Evolutionary conservation across 2,329 filamentous ascomycete genomes (phyloP), one percentile per base, ranked within the genome.

Genomic region (Calonectria henricotiae): DNA sequence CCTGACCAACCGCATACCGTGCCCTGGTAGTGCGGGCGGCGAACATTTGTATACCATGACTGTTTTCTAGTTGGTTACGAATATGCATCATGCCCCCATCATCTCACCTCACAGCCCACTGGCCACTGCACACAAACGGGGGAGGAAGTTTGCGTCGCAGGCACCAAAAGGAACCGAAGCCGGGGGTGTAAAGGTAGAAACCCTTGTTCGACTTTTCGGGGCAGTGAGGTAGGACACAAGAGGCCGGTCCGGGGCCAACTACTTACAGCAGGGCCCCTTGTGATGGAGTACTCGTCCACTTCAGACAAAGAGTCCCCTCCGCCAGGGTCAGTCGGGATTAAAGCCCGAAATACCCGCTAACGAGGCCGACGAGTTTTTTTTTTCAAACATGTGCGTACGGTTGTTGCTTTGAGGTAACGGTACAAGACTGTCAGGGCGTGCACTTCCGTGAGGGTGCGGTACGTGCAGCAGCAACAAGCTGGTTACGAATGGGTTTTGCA

Each of bases 321-420:
- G 20, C 35, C 47, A 68, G 66, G 69, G 64, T 39, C 60, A 60
- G 68, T 67, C 70, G 49, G 46, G 65, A 65, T 73, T 78, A 74
- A 77, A 73, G 65, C 69, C 76, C 75, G 70, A 67, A 55, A 39
- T 68, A 72, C 68, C 76, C 76, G 69, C 71, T 69, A 65, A 65
- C 55, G 67, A 63, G 39, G 43, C 61, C 65, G 63, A 35, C 20
- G 27, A 30, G 27, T 49, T 32, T 55, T 49, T 39, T 61, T 62
- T 55, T 54, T 13, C 9, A 25, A n/a, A 39, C 15, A 32, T 61
- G 55, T 61, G 55, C 25, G 39, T 43, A 27, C 51, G 51, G 23
- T 58, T 39, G 51, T 25, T 58, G 51, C 51, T 58, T 12, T 39
- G 20, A 58, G 51, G 51, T 58, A 58, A 44, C 62, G 61, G 67